Conservation (phyloP, 768 basidiomycete species). For the Lactarius trivialis region DNA sequence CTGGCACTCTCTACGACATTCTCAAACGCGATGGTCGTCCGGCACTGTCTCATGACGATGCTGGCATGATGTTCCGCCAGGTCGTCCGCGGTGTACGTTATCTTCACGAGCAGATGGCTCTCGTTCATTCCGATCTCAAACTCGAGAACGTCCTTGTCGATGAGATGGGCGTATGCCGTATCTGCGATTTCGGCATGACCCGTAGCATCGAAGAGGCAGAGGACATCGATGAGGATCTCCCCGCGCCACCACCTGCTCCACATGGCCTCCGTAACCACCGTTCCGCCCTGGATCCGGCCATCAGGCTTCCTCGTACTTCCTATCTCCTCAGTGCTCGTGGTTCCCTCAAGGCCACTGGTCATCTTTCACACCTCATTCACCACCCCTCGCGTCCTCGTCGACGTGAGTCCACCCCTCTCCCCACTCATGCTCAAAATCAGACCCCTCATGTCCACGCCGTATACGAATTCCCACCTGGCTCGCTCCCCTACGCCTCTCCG, state of each 20-base stretch:
- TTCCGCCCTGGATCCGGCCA: not conserved
- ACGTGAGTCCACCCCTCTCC: constrained; percentile 40
- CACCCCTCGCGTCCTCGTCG: constrained; percentile 42
- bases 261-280: not conserved
- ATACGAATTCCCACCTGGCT: constrained; percentile 65
- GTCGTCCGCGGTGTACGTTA: constrained; percentile 78
- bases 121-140: constrained; percentile 93
- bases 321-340: constrained; percentile 3
- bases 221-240: not conserved
- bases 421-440: constrained; percentile 25
- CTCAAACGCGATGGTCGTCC: constrained; percentile 64
- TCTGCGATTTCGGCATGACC: constrained; percentile 81
- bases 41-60: constrained; percentile 69
- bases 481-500: constrained; percentile 85
- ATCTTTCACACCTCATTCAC: constrained; percentile 33
- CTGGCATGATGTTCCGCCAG: constrained; percentile 81
- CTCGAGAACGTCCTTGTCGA: constrained; percentile 94
- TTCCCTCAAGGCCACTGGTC: constrained; percentile 21
- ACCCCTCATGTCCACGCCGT: constrained; percentile 29
- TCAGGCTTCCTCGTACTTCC: not conserved
- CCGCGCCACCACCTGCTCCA: not conserved
- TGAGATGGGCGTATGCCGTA: constrained; percentile 79
- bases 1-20: constrained; percentile 80
- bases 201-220: constrained; percentile 52
- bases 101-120: constrained; percentile 66